Evolutionary conservation across 305 asterid species (phyloP).

Genomic region (Coffea humblotiana): DNA sequence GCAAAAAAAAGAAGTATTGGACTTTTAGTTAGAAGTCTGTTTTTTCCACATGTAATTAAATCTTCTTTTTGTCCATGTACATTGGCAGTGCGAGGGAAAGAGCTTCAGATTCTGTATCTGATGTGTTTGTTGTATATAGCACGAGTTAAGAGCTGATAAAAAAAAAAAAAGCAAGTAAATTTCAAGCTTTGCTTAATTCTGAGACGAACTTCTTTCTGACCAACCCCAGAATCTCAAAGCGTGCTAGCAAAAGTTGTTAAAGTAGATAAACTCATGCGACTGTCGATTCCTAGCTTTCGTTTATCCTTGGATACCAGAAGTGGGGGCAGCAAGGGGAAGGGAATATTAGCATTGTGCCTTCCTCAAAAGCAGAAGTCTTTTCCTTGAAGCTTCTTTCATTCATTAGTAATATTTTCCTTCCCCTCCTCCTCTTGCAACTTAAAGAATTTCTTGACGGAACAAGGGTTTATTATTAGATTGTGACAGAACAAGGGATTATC

Average conservation of each 20-base stretch:
- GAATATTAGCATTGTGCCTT: background rate
- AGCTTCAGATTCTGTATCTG: background rate
- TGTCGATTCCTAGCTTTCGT: background rate
- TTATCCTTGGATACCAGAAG: background rate
- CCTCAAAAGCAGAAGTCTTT: background rate
- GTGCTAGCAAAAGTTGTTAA: no score
- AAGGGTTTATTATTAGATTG: background rate
- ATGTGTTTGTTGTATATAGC: no score
- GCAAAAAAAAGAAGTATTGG: background rate
- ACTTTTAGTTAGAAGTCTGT: background rate
- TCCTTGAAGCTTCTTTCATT: background rate
- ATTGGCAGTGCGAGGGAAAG: background rate
- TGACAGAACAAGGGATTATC: no score
- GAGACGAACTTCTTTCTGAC: background rate
- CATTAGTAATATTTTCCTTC: background rate
- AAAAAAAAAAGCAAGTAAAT: no score
- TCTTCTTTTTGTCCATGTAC: background rate
- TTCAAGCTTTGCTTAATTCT: background rate
- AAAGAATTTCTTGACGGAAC: background rate
- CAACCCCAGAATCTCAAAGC: background rate
- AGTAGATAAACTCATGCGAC: no score
- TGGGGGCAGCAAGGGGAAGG: background rate
- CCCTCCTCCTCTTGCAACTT: background rate
- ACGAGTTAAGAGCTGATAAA: background rate
- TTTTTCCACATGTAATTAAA: background rate